phyloP scores from a whole-genome alignment of 2,329 filamentous ascomycete genomes.

The Ceratocystis eucalypticola region DNA sequence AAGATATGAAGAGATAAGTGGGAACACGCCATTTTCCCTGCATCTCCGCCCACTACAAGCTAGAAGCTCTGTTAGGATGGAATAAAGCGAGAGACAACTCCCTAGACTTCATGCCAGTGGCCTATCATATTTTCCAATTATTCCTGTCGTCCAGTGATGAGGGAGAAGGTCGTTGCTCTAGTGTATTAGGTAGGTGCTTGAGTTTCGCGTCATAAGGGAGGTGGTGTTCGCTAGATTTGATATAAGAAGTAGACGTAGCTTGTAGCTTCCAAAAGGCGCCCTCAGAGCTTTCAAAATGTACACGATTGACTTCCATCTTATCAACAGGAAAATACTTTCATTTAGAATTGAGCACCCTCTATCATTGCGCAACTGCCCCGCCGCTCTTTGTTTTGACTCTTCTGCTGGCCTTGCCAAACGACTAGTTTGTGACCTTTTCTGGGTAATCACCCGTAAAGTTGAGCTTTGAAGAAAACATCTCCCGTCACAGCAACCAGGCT shows the following conservation, averaged over 20 bases:
- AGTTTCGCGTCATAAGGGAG: background rate
- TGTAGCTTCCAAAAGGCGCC: background rate
- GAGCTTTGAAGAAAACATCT: background rate
- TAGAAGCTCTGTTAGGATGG: background rate
- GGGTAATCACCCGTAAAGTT: background rate
- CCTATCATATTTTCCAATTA: background rate
- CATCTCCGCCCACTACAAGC: background rate
- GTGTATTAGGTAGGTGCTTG: background rate
- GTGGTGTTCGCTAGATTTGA: background rate
- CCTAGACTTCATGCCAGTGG: constrained; percentile 2
- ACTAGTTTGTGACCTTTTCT: background rate
- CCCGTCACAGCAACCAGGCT: background rate
- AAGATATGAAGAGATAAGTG: background rate
- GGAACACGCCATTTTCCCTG: background rate
- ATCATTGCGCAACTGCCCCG: too few species aligned
- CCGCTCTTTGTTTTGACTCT: background rate
- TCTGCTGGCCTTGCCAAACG: background rate
- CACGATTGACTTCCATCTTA: too few species aligned
- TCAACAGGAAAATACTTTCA: too few species aligned
- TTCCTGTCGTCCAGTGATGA: background rate
- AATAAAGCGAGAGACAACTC: background rate
- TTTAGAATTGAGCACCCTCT: too few species aligned
- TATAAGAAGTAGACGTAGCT: background rate
- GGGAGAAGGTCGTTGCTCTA: background rate
- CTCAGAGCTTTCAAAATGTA: background rate